Evolutionary conservation across 768 basidiomycete genomes (phyloP).

Genomic region (Scleroderma bovista): DNA sequence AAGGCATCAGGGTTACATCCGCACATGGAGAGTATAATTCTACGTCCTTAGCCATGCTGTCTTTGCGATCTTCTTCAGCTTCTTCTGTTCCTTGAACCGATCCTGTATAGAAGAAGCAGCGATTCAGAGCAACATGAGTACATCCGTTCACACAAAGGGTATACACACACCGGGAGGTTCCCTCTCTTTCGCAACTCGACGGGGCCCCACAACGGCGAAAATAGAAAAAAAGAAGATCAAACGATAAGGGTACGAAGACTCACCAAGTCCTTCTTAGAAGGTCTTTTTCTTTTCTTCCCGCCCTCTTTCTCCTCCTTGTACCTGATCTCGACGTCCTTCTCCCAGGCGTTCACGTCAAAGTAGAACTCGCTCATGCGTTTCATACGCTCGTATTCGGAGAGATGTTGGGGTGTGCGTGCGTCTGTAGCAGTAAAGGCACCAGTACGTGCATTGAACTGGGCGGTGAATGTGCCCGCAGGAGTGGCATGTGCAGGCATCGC

Average conservation of each 20-base stretch:
- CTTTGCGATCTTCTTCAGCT: slow-evolving; percentile 78
- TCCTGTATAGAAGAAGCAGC: slow-evolving; percentile 44
- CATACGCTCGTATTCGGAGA: slow-evolving; percentile 77
- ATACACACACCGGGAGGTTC: slow-evolving; percentile 5
- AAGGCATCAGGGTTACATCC: neutral
- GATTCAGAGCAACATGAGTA: slow-evolving; percentile 15
- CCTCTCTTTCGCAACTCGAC: slow-evolving; percentile 12
- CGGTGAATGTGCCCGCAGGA: slow-evolving; percentile 46
- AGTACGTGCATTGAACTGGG: slow-evolving; percentile 79
- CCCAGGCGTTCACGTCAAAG: slow-evolving; percentile 81
- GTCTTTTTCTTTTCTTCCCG: slow-evolving; percentile 71
- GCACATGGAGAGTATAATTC: neutral
- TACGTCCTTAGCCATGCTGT: slow-evolving; percentile 82
- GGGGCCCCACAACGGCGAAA: slow-evolving; percentile 11
- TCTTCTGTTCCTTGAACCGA: slow-evolving; percentile 80
- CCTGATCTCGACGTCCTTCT: slow-evolving; percentile 55
- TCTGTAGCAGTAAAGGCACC: slow-evolving; percentile 66
- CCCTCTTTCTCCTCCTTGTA: slow-evolving; percentile 43
- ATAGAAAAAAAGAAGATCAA: slow-evolving; percentile 1
- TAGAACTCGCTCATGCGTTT: slow-evolving; percentile 82
- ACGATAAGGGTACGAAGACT: slow-evolving; percentile 23
- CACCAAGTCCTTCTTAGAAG: slow-evolving; percentile 81
- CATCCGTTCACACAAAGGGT: slow-evolving; percentile 13
- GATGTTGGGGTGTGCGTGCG: slow-evolving; percentile 65
- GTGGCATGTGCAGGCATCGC: slow-evolving; percentile 26